Evolutionary conservation across 2,329 filamentous ascomycete genomes (phyloP).

Genomic region (Purpureocillium lavendulum): DNA sequence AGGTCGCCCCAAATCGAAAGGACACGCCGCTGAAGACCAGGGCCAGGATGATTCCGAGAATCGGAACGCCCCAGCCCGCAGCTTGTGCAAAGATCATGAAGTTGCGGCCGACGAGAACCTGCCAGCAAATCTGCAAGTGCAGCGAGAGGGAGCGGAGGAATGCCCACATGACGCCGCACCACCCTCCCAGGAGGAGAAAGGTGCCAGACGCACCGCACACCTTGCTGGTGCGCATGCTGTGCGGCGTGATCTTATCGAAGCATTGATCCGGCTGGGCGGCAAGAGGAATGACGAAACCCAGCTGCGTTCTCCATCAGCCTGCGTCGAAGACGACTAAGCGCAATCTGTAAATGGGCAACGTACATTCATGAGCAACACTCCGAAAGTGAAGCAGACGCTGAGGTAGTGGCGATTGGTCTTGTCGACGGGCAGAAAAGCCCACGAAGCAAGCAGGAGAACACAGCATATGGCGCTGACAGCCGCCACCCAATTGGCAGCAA

Average conservation of each 20-base stretch:
- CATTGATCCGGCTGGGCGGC: constrained; percentile 74
- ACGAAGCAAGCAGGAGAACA: constrained; percentile 71
- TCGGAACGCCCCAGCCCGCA: constrained; percentile 76
- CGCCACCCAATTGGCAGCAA: constrained; percentile 74
- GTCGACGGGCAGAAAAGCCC: constrained; percentile 71
- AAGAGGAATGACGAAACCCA: constrained; percentile 86
- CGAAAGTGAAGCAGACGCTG: constrained; percentile 75
- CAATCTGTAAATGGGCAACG: constrained; percentile 23
- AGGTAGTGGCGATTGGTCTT: constrained; percentile 91
- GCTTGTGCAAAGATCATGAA: constrained; percentile 84
- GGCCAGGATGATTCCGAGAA: constrained; percentile 65
- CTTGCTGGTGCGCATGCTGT: constrained; percentile 76
- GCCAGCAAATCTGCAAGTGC: constrained; percentile 97
- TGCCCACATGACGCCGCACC: constrained; percentile 79
- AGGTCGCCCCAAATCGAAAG: constrained; percentile 84
- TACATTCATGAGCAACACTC: constrained; percentile 71
- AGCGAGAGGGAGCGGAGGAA: constrained; percentile 85
- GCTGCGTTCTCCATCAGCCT: constrained; percentile 32
- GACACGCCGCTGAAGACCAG: constrained; percentile 85
- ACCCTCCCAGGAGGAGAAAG: constrained; percentile 78
- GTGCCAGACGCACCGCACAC: constrained; percentile 85
- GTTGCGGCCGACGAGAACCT: constrained; percentile 74
- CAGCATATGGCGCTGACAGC: constrained; percentile 65
- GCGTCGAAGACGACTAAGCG: constrained; percentile 6
- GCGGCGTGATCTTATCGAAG: constrained; percentile 81